These are phyloP conservation scores for Aspergillus sojae DNA, from an alignment of 2,329 filamentous ascomycete genomes.

Conservation along the genomic window DNA sequence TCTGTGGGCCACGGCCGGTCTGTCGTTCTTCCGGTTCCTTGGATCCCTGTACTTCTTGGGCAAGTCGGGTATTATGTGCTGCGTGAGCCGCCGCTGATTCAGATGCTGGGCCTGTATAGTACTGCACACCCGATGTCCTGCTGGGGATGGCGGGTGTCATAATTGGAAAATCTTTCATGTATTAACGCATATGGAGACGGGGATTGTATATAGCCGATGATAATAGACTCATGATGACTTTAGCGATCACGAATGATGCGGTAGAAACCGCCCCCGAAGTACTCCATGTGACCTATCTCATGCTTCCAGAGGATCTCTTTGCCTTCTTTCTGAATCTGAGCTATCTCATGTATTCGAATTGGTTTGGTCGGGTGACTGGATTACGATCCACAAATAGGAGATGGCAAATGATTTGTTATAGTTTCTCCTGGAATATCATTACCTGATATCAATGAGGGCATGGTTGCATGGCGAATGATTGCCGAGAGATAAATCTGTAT, in stretches of 20 bases:
- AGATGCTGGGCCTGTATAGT: neutral
- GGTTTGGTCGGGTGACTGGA: neutral
- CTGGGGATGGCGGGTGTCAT: neutral
- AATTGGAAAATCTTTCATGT: constrained; percentile 5
- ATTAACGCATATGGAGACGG: constrained; percentile 5
- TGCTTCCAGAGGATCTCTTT: neutral
- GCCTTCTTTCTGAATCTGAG: neutral
- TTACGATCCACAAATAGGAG: neutral
- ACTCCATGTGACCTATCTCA: neutral
- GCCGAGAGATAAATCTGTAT: neutral
- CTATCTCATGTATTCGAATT: neutral
- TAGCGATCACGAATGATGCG: neutral
- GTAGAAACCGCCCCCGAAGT: neutral
- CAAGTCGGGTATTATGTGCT: constrained; percentile 93
- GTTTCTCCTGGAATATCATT: neutral
- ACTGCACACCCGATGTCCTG: neutral
- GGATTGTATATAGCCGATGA: constrained; percentile 6
- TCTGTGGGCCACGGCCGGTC: constrained; percentile 81
- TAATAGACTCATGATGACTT: constrained; percentile 5
- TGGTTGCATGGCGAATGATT: neutral
- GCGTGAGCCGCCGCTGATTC: constrained; percentile 42
- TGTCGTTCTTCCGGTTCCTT: constrained; percentile 85
- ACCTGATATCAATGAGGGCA: neutral
- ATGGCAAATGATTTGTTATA: neutral
- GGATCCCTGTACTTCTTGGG: constrained; percentile 95